Evolutionary conservation across 257 asterid genomes (phyloP).

Genomic region (Coffea canephora): DNA sequence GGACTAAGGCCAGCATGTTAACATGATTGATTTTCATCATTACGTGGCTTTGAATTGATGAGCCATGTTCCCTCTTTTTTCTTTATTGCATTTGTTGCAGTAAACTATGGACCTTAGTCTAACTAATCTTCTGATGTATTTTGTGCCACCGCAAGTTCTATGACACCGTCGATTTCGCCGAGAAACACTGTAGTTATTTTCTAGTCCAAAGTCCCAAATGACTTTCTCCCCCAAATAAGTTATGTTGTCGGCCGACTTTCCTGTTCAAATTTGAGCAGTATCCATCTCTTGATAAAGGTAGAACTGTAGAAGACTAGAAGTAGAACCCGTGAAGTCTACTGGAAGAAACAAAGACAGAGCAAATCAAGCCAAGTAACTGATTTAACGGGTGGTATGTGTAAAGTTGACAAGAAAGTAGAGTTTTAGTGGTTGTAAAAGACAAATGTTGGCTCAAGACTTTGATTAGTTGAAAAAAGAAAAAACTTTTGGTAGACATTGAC

Average conservation of each 20-base stretch:
- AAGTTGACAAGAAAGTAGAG: not conserved
- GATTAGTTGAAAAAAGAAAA: not conserved
- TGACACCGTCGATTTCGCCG: conserved; percentile 3
- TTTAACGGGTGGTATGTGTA: not conserved
- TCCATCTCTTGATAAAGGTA: not conserved
- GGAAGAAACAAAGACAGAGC: not conserved
- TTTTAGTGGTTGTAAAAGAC: not conserved
- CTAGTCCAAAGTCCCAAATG: not conserved
- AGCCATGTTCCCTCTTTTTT: conserved; percentile 4
- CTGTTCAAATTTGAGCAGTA: not conserved
- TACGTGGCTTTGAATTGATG: conserved; percentile 1
- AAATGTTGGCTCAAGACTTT: not conserved
- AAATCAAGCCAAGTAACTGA: not conserved
- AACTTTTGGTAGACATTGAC: not conserved
- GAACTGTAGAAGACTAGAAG: no score
- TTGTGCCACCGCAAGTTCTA: not conserved
- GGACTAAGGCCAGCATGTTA: conserved; percentile 14
- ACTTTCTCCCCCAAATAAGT: not conserved
- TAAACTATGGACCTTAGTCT: not conserved
- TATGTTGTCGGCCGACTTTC: not conserved
- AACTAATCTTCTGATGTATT: not conserved
- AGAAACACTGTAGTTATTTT: not conserved
- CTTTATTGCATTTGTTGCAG: not conserved
- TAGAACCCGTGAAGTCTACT: not conserved
- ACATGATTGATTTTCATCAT: conserved; percentile 10